Base-by-base conservation (phyloP, 148 eudicot genomes). In the Diospyros lotus region DNA sequence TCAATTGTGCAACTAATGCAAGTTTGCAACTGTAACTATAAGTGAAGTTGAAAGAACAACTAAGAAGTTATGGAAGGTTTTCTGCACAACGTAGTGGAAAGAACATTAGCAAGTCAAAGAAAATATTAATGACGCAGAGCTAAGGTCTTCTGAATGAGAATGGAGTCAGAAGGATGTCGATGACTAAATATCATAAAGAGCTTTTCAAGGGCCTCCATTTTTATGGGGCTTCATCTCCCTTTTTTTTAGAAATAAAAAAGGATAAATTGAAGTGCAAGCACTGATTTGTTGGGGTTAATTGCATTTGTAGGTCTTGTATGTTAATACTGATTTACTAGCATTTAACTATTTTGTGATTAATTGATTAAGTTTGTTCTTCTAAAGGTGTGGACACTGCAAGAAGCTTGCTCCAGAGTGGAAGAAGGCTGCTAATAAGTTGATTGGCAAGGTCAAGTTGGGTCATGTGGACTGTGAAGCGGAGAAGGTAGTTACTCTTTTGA, bases 391-490 rank as follows among this genome's bases (percentile, higher is more conserved):
- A 63, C 98, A 94, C 81, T 94, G 98, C 81, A 92, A 94, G 83
- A 92, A 88, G 85, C 96, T 94, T 79, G 98, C 98, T 67, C 98
- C 98, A 45, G 98, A 94, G 80, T 94, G 98, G 98, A 94, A 92
- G 89, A 92, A 82, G 86, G 98, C 96, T 69, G 86, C 98, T 18
- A 90, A 77, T 73, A 94, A 84, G 86, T 83, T 94, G 73, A 84
- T 92, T 86, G 98, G 96, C 63, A 87, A 90, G 89, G 98, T 92
- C 80, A 94, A 84, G 85, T 77, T 94, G 65, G 98, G 98, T 61
- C 98, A 94, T 86, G 97, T 94, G 17, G 91, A 94, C 75, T 87
- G 96, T 76, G 98, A 92, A 77, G 91, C 87, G 51, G 96, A 94
- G 73, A 94, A 94, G 90, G 98, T 94, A 89, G 77, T 67, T 52